Evolutionary conservation across 169 alveolate species (phyloP).

Genomic region (Plasmodium blacklocki): DNA sequence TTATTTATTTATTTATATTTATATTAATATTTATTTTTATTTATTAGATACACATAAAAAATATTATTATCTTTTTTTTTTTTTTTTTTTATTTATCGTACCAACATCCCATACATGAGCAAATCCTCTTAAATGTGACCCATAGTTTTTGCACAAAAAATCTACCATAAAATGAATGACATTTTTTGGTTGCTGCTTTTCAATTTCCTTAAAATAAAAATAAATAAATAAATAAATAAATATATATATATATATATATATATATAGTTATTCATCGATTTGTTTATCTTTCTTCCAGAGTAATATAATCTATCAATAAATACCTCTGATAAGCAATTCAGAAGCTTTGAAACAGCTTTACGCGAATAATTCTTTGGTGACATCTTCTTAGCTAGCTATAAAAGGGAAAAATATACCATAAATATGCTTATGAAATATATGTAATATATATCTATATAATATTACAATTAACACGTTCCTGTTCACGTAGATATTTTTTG

Average conservation of each 20-base stretch:
- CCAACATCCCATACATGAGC: conserved; percentile 84
- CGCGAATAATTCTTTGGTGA: neutral
- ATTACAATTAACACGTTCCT: too few species aligned
- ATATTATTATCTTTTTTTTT: too few species aligned
- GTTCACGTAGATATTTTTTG: too few species aligned
- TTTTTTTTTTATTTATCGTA: neutral
- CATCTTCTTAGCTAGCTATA: neutral
- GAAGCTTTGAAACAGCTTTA: conserved; percentile 2
- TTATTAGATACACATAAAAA: too few species aligned
- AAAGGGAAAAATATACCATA: too few species aligned
- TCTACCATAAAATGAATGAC: conserved; percentile 83
- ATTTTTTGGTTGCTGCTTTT: conserved; percentile 80
- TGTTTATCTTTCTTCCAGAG: neutral
- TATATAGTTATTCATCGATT: neutral
- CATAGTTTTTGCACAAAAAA: conserved; percentile 85
- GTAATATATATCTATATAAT: too few species aligned
- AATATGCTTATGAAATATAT: too few species aligned
- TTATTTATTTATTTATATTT: neutral
- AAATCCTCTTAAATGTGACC: conserved; percentile 83
- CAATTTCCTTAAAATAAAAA: conserved; percentile 78
- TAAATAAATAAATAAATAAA: neutral
- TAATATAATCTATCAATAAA: neutral
- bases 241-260: neutral
- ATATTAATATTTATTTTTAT: neutral
- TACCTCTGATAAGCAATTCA: conserved; percentile 8